phyloP scores from a whole-genome alignment of 2,329 filamentous ascomycete genomes.

The Cladobotryum mycophilum region DNA sequence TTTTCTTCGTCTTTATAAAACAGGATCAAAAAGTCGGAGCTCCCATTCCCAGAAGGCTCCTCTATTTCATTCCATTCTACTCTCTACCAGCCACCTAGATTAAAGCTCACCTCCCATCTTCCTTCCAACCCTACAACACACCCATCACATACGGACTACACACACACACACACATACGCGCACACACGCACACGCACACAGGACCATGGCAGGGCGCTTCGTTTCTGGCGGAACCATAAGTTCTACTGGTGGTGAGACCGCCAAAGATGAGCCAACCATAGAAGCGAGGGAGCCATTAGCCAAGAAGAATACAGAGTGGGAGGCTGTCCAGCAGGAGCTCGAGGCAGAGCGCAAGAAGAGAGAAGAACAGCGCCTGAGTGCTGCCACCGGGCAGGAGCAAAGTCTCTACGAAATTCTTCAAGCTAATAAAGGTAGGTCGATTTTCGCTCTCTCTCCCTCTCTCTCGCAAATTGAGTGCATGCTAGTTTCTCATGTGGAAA shows the following conservation, averaged over 20 bases:
- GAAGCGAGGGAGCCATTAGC: slow-evolving; percentile 13
- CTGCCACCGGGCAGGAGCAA: slow-evolving; percentile 44
- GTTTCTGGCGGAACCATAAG: slow-evolving; percentile 45
- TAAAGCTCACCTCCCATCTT: background rate
- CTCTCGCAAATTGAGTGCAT: background rate
- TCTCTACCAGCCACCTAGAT: background rate
- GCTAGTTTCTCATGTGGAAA: too few relatives aligned
- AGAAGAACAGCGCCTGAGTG: slow-evolving; percentile 41
- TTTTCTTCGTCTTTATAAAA: too few relatives aligned
- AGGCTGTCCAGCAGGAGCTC: slow-evolving; percentile 57
- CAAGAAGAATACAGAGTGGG: slow-evolving; percentile 47
- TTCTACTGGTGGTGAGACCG: slow-evolving; percentile 18
- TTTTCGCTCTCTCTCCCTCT: background rate
- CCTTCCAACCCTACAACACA: background rate
- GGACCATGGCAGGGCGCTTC: slow-evolving; percentile 49
- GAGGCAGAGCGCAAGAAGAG: slow-evolving; percentile 52
- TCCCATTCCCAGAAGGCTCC: too few relatives aligned
- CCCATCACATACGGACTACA: background rate
- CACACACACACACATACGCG: background rate
- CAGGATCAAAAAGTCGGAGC: too few relatives aligned
- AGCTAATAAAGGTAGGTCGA: slow-evolving; percentile 66
- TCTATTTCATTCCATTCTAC: background rate
- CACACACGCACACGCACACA: background rate
- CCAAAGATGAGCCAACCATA: slow-evolving; percentile 16
- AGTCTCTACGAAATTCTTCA: slow-evolving; percentile 69